Evolutionary conservation across 129 eudicot genomes (phyloP).

Genomic region (Tagetes erecta): DNA sequence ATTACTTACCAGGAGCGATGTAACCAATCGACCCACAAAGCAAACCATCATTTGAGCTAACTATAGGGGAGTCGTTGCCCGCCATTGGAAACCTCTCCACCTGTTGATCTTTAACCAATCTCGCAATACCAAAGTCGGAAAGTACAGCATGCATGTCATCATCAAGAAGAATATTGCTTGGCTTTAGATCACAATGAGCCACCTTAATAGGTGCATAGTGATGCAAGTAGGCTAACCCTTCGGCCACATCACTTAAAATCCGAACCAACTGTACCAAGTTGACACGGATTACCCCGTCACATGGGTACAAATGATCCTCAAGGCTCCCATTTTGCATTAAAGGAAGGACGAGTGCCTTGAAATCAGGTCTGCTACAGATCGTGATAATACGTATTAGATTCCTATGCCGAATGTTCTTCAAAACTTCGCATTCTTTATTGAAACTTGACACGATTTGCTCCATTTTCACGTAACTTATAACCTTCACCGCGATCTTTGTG

Average conservation of each 20-base stretch:
- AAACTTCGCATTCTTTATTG: slow-evolving; percentile 72
- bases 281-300: slow-evolving; percentile 33
- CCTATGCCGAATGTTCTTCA: slow-evolving; percentile 72
- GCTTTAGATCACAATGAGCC: slow-evolving; percentile 93
- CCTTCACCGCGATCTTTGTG: slow-evolving; percentile 76
- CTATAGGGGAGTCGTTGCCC: slow-evolving; percentile 39
- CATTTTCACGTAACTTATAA: slow-evolving; percentile 36
- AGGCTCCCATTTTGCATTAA: slow-evolving; percentile 87
- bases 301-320: slow-evolving; percentile 68
- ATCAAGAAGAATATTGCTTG: slow-evolving; percentile 84
- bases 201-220: slow-evolving; percentile 76
- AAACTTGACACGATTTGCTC: slow-evolving; percentile 49
- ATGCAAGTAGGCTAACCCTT: slow-evolving; percentile 81
- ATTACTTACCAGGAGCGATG: slow-evolving; percentile 76
- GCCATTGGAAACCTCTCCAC: slow-evolving; percentile 32
- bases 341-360: slow-evolving; percentile 86
- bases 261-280: slow-evolving; percentile 65
- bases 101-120: slow-evolving; percentile 46
- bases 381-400: slow-evolving; percentile 75
- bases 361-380: slow-evolving; percentile 69
- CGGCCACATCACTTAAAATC: slow-evolving; percentile 77
- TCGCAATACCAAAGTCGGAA: slow-evolving; percentile 85
- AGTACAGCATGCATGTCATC: slow-evolving; percentile 81
- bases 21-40: slow-evolving; percentile 85
- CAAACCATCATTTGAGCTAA: slow-evolving; percentile 61